Evolutionary conservation across 352 stramenopile species (phyloP), one percentile per base, ranked within the genome.

Genomic region (Saprolegnia parasitica): DNA sequence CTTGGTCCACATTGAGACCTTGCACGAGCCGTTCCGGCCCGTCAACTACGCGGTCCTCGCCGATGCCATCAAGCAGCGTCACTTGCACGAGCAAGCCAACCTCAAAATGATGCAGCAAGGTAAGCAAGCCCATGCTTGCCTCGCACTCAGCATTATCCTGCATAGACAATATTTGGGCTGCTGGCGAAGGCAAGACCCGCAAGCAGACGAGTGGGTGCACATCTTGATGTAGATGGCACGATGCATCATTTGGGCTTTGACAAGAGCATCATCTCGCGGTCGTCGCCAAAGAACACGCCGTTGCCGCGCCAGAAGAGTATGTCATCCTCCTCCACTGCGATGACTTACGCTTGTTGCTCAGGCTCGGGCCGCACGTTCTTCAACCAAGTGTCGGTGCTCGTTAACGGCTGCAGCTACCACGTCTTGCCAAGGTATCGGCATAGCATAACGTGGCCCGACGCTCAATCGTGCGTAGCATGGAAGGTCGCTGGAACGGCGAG

Each of bases 401-500:
- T 94, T 37, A 93, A 86, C 71, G 86, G 84, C 24, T 95, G 86
- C 76, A 93, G 75, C 67, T 95, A 81, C 73, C 86, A 95, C 71
- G 86, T 95, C 24, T 72, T 95, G 32, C 87, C 87, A 64, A 78
- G 79, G 72, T 78, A 76, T 39, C 5, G 32, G 0, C 11, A 18
- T 1, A 23, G 5, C 26, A 39, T 37, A 16, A 16, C 16, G 24
- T 23, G 18, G 4, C 60, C 13, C 5, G 26, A 13, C 11, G n/a
- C 32, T 56, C 24, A 61, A 64, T 67, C 11, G 21, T 24, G 24
- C 29, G 24, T 32, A 91, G 82, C 58, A 87, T 94, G 74, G 87
- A 95, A 73, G 87, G 87, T 5, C 83, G 87, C 18, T 95, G 87
- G 87, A 95, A 95, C 56, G 87, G 87, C 50, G 87, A 95, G 50